These are phyloP conservation scores for Galerina marginata DNA, from an alignment of 768 basidiomycete species.

Conservation along the genomic window DNA sequence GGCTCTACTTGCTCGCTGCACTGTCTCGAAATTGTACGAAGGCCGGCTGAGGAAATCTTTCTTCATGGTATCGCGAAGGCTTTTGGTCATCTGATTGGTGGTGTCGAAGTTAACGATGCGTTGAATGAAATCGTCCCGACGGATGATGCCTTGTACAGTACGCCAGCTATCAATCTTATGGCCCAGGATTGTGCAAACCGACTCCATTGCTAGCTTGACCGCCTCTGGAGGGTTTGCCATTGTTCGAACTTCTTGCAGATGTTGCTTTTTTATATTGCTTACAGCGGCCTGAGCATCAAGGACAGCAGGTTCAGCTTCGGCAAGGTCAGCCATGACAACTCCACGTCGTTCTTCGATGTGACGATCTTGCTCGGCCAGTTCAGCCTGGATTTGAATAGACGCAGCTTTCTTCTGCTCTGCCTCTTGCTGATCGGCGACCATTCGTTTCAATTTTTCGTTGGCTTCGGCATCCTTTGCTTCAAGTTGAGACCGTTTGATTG, in stretches of 20 bases:
- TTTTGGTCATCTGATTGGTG: constrained; percentile 85
- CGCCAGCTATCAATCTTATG: constrained; percentile 98
- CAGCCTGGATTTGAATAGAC: constrained; percentile 95
- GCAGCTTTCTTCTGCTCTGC: constrained; percentile 98
- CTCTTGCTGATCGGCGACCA: constrained; percentile 98
- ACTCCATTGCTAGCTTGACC: constrained; percentile 98
- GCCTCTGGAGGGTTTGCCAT: constrained; percentile 99
- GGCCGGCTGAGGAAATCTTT: constrained; percentile 90
- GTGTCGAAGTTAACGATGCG: constrained; percentile 97
- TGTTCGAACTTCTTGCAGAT: constrained; percentile 94
- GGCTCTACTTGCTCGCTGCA: constrained; percentile 94
- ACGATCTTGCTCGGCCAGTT: constrained; percentile 88
- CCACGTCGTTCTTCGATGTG: constrained; percentile 86
- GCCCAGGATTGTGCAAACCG: constrained; percentile 94
- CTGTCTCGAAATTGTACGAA: constrained; percentile 92
- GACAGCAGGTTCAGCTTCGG: constrained; percentile 97
- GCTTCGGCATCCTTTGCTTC: constrained; percentile 94
- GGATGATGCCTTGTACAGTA: constrained; percentile 92
- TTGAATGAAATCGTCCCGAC: constrained; percentile 95
- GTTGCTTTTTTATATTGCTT: constrained; percentile 93
- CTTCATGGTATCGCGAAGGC: constrained; percentile 89
- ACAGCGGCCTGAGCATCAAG: constrained; percentile 95
- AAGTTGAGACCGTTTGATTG: constrained; percentile 90
- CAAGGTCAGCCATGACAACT: constrained; percentile 93
- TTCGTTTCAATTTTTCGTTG: constrained; percentile 95